These are phyloP conservation scores for Sextonia rubra DNA, from an alignment of 164 flowering plant genomes.

Conservation along the genomic window DNA sequence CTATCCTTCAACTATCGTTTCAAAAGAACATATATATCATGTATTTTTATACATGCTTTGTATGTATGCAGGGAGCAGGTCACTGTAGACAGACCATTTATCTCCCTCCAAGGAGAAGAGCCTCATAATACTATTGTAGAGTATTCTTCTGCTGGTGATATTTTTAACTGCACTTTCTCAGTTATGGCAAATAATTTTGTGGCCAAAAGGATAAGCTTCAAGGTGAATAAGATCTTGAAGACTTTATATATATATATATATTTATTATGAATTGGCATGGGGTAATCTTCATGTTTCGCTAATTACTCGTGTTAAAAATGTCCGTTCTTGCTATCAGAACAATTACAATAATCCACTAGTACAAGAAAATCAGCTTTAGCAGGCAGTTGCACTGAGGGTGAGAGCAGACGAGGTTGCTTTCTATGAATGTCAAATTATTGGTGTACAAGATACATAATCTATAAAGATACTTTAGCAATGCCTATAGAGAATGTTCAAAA, in stretches of 20 bases:
- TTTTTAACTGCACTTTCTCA: background rate
- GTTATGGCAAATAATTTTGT: background rate
- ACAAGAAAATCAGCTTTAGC: background rate
- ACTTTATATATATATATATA: too few species aligned
- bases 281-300: too few species aligned
- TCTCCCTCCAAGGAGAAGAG: background rate
- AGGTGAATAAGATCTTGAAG: background rate
- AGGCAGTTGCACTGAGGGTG: slow-evolving; percentile 52
- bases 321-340: background rate
- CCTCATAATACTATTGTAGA: background rate
- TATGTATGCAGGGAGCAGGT: background rate
- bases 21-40: too few species aligned
- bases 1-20: too few species aligned
- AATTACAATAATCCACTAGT: background rate
- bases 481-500: too few species aligned
- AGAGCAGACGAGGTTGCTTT: slow-evolving; percentile 44
- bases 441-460: slow-evolving; percentile 77
- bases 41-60: too few species aligned
- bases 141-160: background rate
- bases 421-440: slow-evolving; percentile 37
- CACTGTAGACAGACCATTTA: background rate
- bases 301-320: too few species aligned
- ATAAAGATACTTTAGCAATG: too few species aligned
- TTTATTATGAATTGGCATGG: too few species aligned
- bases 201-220: background rate